Conservation (phyloP, 73 alveolate genomes). For the Stentor roeselii region DNA sequence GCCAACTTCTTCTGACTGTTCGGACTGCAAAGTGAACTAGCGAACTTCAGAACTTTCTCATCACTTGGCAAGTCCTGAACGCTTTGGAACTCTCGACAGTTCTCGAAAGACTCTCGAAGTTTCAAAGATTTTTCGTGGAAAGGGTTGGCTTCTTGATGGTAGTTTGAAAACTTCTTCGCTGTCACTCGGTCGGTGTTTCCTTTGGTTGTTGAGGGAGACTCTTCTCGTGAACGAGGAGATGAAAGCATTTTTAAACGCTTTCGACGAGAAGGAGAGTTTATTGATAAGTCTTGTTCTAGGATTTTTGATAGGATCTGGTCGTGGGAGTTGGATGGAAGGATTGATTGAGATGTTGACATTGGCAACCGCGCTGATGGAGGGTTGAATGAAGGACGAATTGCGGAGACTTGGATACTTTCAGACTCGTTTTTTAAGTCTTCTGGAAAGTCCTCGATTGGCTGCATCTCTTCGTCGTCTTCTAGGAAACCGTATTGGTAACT, state of each 20-base stretch:
- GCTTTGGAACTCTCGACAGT: neutral
- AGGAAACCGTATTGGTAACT: conserved; percentile 12
- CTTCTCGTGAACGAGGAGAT: neutral
- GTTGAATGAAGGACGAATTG: neutral
- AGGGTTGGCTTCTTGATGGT: conserved; percentile 24
- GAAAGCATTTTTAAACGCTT: conserved; percentile 1
- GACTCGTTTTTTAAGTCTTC: neutral
- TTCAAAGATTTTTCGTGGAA: conserved; percentile 18
- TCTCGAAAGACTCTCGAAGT: neutral
- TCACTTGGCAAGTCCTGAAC: conserved; percentile 6
- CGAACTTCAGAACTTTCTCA: neutral
- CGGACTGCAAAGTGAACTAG: neutral
- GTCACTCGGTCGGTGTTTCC: conserved; percentile 20
- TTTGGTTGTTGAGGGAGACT: conserved; percentile 4
- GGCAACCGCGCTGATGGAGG: neutral
- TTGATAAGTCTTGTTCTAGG: conserved; percentile 26
- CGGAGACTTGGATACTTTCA: neutral
- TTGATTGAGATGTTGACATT: neutral
- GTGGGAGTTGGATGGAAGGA: neutral
- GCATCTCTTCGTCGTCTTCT: conserved; percentile 23
- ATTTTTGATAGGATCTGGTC: neutral
- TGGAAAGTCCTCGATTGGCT: conserved; percentile 23
- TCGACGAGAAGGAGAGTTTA: conserved; percentile 3
- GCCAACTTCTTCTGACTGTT: conserved; percentile 6
- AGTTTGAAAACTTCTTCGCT: conserved; percentile 22